A percentile compares a stretch with the other conserved stretches of the same genome.
Conservation (phyloP, 177 flowering plant genomes). For the Telopea speciosissima region DNA sequence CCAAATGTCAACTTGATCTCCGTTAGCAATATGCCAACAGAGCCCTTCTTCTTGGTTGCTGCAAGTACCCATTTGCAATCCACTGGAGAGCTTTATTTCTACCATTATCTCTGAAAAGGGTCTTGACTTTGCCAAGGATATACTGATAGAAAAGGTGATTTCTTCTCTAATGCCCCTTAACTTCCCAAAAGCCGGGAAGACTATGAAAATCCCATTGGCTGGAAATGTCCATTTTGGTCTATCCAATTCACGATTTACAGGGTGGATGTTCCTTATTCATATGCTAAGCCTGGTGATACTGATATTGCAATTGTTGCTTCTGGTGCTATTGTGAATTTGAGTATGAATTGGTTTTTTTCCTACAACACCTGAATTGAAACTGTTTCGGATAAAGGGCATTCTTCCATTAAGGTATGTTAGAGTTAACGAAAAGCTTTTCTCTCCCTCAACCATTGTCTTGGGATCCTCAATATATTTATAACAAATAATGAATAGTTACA, state of each 20-base stretch:
- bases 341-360: constrained; percentile 72
- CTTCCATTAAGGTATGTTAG: constrained; percentile 61
- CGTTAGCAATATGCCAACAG: too few species aligned
- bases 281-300: too few species aligned
- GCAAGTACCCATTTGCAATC: constrained; percentile 13
- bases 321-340: constrained; percentile 65
- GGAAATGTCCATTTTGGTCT: too few species aligned
- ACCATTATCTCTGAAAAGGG: constrained; percentile 47
- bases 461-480: too few species aligned
- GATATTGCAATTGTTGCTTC: constrained; percentile 49
- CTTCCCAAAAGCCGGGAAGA: constrained; percentile 42
- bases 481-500: too few species aligned
- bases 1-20: too few species aligned
- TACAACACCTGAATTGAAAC: constrained; percentile 52
- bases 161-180: constrained; percentile 48
- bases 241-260: too few species aligned
- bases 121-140: constrained; percentile 52
- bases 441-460: too few species aligned
- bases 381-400: constrained; percentile 61
- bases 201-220: too few species aligned
- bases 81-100: constrained; percentile 52
- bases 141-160: constrained; percentile 44
- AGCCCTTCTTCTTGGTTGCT: constrained; percentile 4
- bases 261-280: too few species aligned
- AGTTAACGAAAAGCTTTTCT: too few species aligned